Evolutionary conservation across 352 stramenopile species (phyloP).

Genomic region (Phytophthora europaea): DNA sequence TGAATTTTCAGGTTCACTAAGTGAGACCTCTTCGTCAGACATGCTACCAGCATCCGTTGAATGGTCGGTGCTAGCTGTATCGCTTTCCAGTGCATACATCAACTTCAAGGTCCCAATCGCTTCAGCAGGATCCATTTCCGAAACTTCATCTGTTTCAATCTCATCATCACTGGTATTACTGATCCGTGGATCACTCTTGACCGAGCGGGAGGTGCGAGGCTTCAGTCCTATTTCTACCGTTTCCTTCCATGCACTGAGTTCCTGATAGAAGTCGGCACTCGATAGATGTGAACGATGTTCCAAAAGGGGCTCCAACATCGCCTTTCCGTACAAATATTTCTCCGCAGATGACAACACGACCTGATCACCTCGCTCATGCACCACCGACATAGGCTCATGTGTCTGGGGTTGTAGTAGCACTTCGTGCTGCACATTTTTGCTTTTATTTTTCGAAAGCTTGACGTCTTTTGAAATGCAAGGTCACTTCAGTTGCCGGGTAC

Average conservation of each 20-base stretch:
- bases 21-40: neutral
- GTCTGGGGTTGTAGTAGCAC: too few species aligned
- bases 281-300: slow-evolving; percentile 17
- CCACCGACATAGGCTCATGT: too few species aligned
- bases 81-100: too few species aligned
- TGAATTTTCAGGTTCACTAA: too few species aligned
- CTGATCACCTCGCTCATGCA: too few species aligned
- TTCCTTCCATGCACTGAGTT: slow-evolving; percentile 18
- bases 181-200: neutral
- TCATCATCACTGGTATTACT: neutral
- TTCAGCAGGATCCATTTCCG: too few species aligned
- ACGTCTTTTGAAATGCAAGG: too few species aligned
- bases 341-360: slow-evolving; percentile 18
- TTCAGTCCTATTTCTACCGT: slow-evolving; percentile 9
- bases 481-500: too few species aligned
- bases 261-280: slow-evolving; percentile 15
- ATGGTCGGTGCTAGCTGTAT: neutral
- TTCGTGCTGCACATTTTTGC: too few species aligned
- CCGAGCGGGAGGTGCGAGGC: neutral
- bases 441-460: too few species aligned
- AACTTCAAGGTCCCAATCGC: too few species aligned
- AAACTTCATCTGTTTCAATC: too few species aligned
- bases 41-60: neutral
- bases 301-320: slow-evolving; percentile 18
- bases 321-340: slow-evolving; percentile 21